A percentile compares a stretch with the other conserved stretches of the same genome.
These are phyloP conservation scores for Carex myosuroides DNA, from an alignment of 176 grass and related monocot genomes.

Conservation along the genomic window DNA sequence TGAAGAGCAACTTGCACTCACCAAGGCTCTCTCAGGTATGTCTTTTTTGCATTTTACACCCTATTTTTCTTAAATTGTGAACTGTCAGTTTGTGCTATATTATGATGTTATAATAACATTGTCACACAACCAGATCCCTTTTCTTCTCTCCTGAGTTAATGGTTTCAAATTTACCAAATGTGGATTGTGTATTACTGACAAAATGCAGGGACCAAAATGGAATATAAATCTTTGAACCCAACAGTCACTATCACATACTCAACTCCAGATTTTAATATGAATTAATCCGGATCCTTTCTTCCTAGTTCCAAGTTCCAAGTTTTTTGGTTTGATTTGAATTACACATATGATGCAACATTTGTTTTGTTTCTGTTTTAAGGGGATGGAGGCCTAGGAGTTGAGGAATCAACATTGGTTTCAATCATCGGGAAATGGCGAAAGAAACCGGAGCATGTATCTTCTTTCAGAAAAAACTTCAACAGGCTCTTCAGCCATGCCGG, in stretches of 20 bases:
- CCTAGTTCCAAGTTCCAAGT: neutral
- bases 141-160: neutral
- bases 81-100: neutral
- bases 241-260: neutral
- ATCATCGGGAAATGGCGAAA: conserved; percentile 50
- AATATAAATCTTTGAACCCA: neutral
- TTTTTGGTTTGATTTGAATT: neutral
- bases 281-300: neutral
- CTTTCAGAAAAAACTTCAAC: conserved; percentile 53
- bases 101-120: neutral
- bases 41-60: neutral
- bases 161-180: neutral
- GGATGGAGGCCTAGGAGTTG: conserved; percentile 62
- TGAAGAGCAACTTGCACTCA: conserved; percentile 64
- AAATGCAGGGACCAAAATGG: conserved; percentile 7
- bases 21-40: conserved; percentile 87
- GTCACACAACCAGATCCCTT: neutral
- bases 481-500: conserved; percentile 45
- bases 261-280: neutral
- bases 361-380: conserved; percentile 36
- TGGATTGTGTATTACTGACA: neutral
- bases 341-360: neutral
- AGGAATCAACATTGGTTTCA: conserved; percentile 57
- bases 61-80: neutral
- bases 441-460: conserved; percentile 63